Evolutionary conservation across 169 alveolate species (phyloP), one percentile per base, ranked within the genome.

Genomic region (Amoebophrya sp.): DNA sequence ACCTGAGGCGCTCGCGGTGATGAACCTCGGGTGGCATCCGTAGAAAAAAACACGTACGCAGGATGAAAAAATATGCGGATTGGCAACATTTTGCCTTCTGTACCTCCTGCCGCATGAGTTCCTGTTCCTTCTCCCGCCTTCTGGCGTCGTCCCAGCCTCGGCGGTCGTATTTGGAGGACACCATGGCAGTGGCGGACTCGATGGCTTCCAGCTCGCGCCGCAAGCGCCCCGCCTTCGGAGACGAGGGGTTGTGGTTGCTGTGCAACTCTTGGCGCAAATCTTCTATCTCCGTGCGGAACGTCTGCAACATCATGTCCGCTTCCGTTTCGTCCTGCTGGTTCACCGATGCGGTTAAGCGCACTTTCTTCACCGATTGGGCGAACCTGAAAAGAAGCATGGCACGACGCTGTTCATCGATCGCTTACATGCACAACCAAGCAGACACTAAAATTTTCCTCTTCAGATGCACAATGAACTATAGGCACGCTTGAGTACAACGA

Each of bases 21-120:
- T n/a, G n/a, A n/a, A n/a, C n/a, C n/a, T n/a, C n/a, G n/a, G n/a
- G n/a, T n/a, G n/a, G n/a, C n/a, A n/a, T n/a, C n/a, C n/a, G n/a
- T n/a, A n/a, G n/a, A n/a, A n/a, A n/a, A n/a, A n/a, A n/a, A n/a
- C n/a, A n/a, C n/a, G n/a, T n/a, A n/a, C n/a, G n/a, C n/a, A n/a
- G n/a, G n/a, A n/a, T n/a, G n/a, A n/a, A n/a, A n/a, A n/a, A n/a
- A n/a, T n/a, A n/a, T n/a, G n/a, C n/a, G n/a, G n/a, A n/a, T n/a
- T n/a, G n/a, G n/a, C n/a, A n/a, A n/a, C n/a, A n/a, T n/a, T 12
- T 41, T 12, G 23, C 54, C 54, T 41, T 2, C 18, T 25, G 32
- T 12, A 66, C 83, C 83, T 66, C 83, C 18, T 66, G 83, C 32
- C 83, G 83, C 83, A 66, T 66, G 83, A 66, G 83, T n/a, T 66